Evolutionary conservation across 2,329 filamentous ascomycete genomes (phyloP).

Genomic region (Xylariaceae sp.): DNA sequence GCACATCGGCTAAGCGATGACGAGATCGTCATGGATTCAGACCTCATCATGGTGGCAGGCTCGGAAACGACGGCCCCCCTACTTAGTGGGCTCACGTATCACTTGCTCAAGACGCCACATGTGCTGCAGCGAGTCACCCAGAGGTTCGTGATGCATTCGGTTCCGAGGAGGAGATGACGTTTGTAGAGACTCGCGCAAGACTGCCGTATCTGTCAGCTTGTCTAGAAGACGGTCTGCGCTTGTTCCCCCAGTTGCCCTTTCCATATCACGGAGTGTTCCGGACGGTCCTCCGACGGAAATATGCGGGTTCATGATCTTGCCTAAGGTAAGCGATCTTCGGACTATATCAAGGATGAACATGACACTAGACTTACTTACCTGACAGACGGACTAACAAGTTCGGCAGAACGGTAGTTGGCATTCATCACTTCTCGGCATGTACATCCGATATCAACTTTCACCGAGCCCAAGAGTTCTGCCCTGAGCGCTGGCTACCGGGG

Average conservation of each 20-base stretch:
- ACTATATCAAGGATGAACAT: neutral
- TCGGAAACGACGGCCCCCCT: slow-evolving; percentile 30
- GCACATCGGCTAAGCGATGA: slow-evolving; percentile 26
- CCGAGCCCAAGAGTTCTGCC: slow-evolving; percentile 22
- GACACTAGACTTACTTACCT: neutral
- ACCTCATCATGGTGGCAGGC: slow-evolving; percentile 28
- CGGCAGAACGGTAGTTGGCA: slow-evolving; percentile 17
- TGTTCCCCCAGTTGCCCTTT: slow-evolving; percentile 23
- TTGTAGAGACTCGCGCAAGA: slow-evolving; percentile 26
- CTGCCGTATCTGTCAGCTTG: slow-evolving; percentile 24
- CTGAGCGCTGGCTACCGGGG: slow-evolving; percentile 25
- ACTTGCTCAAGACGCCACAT: slow-evolving; percentile 29
- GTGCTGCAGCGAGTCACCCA: slow-evolving; percentile 20
- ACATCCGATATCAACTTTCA: slow-evolving; percentile 24
- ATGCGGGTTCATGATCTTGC: slow-evolving; percentile 3
- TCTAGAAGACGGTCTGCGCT: slow-evolving; percentile 23
- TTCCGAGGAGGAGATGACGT: slow-evolving; percentile 39
- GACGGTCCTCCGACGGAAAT: neutral
- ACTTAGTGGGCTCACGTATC: slow-evolving; percentile 24
- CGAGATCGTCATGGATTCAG: slow-evolving; percentile 30
- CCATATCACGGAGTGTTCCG: slow-evolving; percentile 1
- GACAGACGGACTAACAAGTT: neutral
- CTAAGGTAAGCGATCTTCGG: slow-evolving; percentile 16
- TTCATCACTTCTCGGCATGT: slow-evolving; percentile 24
- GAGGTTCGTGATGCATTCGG: slow-evolving; percentile 44